phyloP scores from a whole-genome alignment of 169 alveolate species.

The Cryptosporidium parvum region DNA sequence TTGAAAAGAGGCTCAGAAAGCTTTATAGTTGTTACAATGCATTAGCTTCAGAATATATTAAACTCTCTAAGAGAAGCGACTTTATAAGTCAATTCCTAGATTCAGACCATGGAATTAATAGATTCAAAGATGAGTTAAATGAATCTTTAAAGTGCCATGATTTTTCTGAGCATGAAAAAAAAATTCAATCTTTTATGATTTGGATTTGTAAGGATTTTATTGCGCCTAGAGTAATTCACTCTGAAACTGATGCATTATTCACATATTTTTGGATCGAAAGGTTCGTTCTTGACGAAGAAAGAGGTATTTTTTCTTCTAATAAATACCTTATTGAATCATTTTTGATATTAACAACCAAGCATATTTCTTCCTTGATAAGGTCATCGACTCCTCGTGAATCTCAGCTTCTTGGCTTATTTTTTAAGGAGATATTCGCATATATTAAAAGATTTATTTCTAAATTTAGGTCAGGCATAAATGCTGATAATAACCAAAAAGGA shows the following conservation, averaged over 20 bases:
- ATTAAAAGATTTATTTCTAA: not conserved
- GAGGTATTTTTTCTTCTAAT: conserved; percentile 27
- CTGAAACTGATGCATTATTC: conserved; percentile 60
- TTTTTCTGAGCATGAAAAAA: not conserved
- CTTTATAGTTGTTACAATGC: conserved; percentile 11
- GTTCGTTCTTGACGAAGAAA: conserved; percentile 10
- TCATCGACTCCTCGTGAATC: conserved; percentile 65
- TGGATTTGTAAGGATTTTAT: conserved; percentile 56
- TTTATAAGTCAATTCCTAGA: not conserved
- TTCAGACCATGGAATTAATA: not conserved
- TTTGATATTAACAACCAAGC: conserved; percentile 2
- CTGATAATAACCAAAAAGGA: not conserved
- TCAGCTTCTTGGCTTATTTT: conserved; percentile 46
- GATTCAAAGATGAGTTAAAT: not conserved
- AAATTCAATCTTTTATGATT: conserved; percentile 24
- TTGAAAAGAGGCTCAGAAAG: conserved; percentile 37
- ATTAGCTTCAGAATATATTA: conserved; percentile 23
- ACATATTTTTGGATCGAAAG: conserved; percentile 54
- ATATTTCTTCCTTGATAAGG: conserved; percentile 32
- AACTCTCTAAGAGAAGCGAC: not conserved
- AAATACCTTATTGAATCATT: not conserved
- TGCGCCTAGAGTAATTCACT: conserved; percentile 58
- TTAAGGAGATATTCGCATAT: conserved; percentile 28
- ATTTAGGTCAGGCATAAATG: not conserved
- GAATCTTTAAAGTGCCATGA: not conserved